phyloP scores from a whole-genome alignment of 2,329 filamentous ascomycete genomes.

The Stemphylium lycopersici region DNA sequence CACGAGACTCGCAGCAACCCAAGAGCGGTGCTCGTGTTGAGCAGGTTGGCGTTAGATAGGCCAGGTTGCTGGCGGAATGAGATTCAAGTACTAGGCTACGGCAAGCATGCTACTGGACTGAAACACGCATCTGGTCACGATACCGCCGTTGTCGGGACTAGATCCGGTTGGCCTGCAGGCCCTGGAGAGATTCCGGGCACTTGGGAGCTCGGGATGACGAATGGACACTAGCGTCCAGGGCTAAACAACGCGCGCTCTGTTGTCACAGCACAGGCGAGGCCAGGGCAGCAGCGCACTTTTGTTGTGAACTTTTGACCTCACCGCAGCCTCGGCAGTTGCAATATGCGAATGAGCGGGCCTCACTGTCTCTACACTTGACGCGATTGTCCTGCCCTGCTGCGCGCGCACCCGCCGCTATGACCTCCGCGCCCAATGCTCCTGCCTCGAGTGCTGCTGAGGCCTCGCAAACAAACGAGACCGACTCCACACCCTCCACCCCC shows the following conservation, averaged over 20 bases:
- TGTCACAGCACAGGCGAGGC: constrained; percentile 25
- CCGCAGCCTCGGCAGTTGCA: constrained; percentile 16
- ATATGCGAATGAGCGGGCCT: constrained; percentile 33
- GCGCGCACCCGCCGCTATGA: constrained; percentile 31
- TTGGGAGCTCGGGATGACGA: constrained; percentile 7
- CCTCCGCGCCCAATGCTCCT: constrained; percentile 27
- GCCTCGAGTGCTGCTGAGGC: constrained; percentile 29
- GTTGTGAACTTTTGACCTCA: constrained; percentile 14
- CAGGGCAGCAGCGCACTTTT: constrained; percentile 11
- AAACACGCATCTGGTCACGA: too few relatives aligned
- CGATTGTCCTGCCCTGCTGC: constrained; percentile 21
- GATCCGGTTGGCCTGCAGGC: constrained; percentile 5
- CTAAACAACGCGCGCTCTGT: constrained; percentile 21
- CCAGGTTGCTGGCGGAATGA: background rate
- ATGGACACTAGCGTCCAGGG: constrained; percentile 11
- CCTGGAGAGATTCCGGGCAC: constrained; percentile 2
- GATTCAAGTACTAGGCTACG: background rate
- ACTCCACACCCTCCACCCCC: constrained; percentile 24
- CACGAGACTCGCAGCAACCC: background rate
- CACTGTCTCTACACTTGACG: constrained; percentile 17
- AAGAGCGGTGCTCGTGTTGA: background rate
- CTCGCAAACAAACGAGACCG: constrained; percentile 30
- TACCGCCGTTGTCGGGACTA: background rate
- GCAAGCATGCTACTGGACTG: background rate
- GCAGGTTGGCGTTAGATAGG: background rate